Percentiles rank a stretch among this genome's conserved stretches.
Evolutionary conservation across 805 yeast genomes (phyloP).

Genomic region (Wickerhamiella bombiphila): DNA sequence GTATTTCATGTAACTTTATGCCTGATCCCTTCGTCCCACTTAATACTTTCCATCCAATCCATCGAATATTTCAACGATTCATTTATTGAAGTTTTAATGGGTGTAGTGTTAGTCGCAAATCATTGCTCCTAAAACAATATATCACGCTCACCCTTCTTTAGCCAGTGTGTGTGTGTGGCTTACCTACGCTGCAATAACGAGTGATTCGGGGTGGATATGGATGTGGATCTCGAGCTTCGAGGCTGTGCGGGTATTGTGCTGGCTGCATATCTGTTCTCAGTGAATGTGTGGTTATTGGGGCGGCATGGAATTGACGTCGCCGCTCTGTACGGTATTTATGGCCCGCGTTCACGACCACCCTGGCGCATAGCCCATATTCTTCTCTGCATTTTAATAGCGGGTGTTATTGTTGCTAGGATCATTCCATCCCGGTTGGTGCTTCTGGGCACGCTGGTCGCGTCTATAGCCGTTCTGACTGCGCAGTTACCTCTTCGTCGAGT

Average conservation of each 20-base stretch:
- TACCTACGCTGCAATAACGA: no score
- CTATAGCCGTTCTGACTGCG: constrained; percentile 27
- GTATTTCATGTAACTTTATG: no score
- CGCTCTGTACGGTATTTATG: no score
- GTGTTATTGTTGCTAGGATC: constrained; percentile 3
- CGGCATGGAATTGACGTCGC: constrained; percentile 4
- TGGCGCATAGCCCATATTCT: constrained; percentile 6
- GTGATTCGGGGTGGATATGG: no score
- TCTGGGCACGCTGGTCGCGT: constrained; percentile 25
- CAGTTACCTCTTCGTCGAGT: constrained; percentile 31
- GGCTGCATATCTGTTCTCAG: constrained; percentile 8
- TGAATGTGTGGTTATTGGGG: constrained; percentile 5
- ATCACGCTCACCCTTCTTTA: no score
- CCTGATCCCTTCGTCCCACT: no score
- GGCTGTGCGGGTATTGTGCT: constrained; percentile 11
- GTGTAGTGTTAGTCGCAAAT: no score
- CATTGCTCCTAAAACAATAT: no score
- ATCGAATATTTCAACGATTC: no score
- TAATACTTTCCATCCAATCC: no score
- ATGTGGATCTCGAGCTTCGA: constrained; percentile 12
- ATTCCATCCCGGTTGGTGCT: constrained; percentile 23
- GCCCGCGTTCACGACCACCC: constrained; percentile 1
- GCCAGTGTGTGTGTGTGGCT: no score
- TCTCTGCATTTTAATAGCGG: constrained; percentile 2
- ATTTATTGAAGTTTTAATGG: no score